phyloP scores from a whole-genome alignment of 2,329 filamentous ascomycete genomes.

The Sarocladium oryzae region DNA sequence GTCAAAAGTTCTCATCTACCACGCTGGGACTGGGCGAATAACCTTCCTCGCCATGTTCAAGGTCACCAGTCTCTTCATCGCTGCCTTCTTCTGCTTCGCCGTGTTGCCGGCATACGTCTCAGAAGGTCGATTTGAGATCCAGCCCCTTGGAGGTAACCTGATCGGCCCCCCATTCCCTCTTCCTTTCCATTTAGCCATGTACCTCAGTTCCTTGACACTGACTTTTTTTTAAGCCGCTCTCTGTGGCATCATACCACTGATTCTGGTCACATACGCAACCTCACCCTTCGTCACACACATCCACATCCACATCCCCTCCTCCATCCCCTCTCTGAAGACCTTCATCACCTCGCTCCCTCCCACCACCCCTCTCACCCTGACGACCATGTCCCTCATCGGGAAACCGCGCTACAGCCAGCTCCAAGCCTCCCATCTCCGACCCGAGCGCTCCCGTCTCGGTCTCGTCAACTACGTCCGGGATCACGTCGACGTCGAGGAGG shows the following conservation, averaged over 20 bases:
- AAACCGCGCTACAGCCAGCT: slow-evolving; percentile 45
- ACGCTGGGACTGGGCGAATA: slow-evolving; percentile 61
- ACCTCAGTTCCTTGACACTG: no score
- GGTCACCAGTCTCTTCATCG: slow-evolving; percentile 63
- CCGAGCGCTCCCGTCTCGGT: slow-evolving; percentile 26
- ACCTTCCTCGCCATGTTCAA: slow-evolving; percentile 66
- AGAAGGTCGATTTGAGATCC: slow-evolving; percentile 29
- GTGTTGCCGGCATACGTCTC: slow-evolving; percentile 53
- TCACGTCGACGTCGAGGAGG: slow-evolving; percentile 25
- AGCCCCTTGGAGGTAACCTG: slow-evolving; percentile 34
- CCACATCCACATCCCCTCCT: slow-evolving; percentile 64
- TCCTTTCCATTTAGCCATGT: background rate
- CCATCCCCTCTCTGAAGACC: slow-evolving; percentile 51
- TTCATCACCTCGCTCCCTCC: slow-evolving; percentile 43
- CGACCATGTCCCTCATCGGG: slow-evolving; percentile 49
- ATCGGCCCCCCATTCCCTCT: background rate
- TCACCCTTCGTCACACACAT: slow-evolving; percentile 68
- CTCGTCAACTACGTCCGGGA: slow-evolving; percentile 33
- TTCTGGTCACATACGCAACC: slow-evolving; percentile 57
- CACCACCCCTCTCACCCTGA: slow-evolving; percentile 40
- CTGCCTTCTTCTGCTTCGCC: slow-evolving; percentile 58
- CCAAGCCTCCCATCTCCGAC: slow-evolving; percentile 30
- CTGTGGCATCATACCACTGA: slow-evolving; percentile 57
- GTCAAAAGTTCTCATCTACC: slow-evolving; percentile 63
- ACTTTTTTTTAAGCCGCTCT: slow-evolving; percentile 34